Base-by-base conservation (phyloP, 306 rosid species). In the Psophocarpus tetragonolobus region DNA sequence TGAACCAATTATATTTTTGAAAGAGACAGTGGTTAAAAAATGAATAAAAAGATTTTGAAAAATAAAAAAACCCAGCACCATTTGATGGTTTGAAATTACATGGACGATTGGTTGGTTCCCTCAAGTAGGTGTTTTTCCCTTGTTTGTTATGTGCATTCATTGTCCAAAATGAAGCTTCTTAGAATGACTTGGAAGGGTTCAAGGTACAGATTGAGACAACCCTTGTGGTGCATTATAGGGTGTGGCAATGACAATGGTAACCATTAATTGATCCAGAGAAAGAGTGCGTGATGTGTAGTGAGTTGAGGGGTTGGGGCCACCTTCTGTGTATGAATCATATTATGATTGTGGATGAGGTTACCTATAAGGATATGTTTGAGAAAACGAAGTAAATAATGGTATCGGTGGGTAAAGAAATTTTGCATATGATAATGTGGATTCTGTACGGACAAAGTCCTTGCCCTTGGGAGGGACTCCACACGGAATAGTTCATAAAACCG, bases 391-490 rank as follows among this genome's bases (percentile, higher is more conserved):
- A 54, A 66, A 81, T 38, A 5, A 75, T 30, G 61, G 45, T 0
- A 48, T 29, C 14, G 24, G 8, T 20, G 64, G 71, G 7, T 62
- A 38, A 21, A 68, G n/a, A 53, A 51, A 38, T 68, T 23, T 23
- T 60, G 66, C 38, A 76, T 17, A 50, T 38, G 1, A 30, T 48
- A 36, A 45, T 8, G 56, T 58, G 71, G 33, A 35, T 44, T 71
- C 4, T 58, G 91, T 88, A 88, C 90, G 88, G 92, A 88, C 0
- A 30, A 30, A 80, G 86, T 83, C 87, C 86, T 80, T 44, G 80
- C 51, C 63, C 51, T 68, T 15, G 18, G 33, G 21, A 27, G 60
- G 81, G 87, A 63, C 61, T 84, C 87, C 84, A 71, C 77, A 62
- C 47, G 84, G 18, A 47, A 88, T 74, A 77, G 61, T 83, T 83